Base-by-base conservation (phyloP, 2,329 filamentous ascomycete species). In the Sarocladiaceae sp. region DNA sequence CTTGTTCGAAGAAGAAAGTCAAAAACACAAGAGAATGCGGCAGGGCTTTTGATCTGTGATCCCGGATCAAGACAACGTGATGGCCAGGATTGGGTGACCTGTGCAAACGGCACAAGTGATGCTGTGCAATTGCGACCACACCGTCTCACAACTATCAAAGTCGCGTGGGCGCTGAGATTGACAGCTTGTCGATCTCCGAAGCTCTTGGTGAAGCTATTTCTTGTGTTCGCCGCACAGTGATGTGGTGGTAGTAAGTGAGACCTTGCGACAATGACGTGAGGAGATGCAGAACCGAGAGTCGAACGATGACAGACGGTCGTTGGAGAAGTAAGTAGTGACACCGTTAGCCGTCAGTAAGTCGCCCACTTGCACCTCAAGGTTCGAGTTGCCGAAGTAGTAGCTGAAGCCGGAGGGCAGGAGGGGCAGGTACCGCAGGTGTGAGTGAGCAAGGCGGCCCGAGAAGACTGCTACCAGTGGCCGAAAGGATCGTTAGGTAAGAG, bases 311-410 rank as follows among this genome's bases (percentile, higher is more conserved):
- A 26, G 17, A 11, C 12, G 23, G 22, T 10, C 40, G 40, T 28
- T 44, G 40, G 22, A 25, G 40, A 20, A 40, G 15, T 17, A 7
- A 40, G 40, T 22, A 26, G 23, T 44, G 40, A 44, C 40, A 44
- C 20, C 7, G 40, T 11, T 25, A 25, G 33, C 33, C 33, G 33
- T 36, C 33, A 8, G 18, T 22, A 4, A 4, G 40, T 26, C 40
- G 23, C 17, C 23, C 37, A 40, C 4, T 20, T 37, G 12, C 40
- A 22, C 23, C 40, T 44, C 33, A 48, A 48, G 44, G 44, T 48
- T 48, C 44, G 44, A 33, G 26, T 31, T 31, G 28, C 44, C 44
- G 44, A 48, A 48, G 17, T 42, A 20, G 22, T 48, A 48, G 44
- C 25, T 31, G 44, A 48, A 33, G 44, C 26, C 26, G 44, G 29